Base-by-base conservation (phyloP, 2,329 filamentous ascomycete species). In the Xylaria digitata region DNA sequence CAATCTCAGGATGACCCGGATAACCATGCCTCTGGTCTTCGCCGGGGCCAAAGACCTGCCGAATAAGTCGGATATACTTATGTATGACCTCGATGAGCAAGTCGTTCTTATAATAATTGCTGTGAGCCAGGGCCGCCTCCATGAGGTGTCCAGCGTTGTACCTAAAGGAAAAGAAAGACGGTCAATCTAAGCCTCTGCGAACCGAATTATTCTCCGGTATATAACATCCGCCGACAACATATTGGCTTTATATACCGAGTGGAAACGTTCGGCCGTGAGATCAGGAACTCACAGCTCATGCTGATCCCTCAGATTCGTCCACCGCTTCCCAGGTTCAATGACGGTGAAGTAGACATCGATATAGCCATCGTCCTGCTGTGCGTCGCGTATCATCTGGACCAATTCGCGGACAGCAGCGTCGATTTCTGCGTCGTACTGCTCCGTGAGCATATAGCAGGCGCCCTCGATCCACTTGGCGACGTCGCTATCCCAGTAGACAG, bases 301-400 rank as follows among this genome's bases (percentile, higher is more conserved):
- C 78, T 88, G 82, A 74, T 90, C 88, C 54, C 86, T 76, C 7
- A 90, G 68, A 70, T 90, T 89, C 0, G 84, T 82, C 79, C 86
- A 90, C 8, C 87, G 75, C 58, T 84, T 83, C 0, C 78, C 81
- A 0, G 85, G 86, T 49, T 86, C 85, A 1, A 88, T 84, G 0
- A 90, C 84, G 0, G 85, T 88, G 68, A 85, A 90, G 72, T 90
- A 87, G 6, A 89, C 84, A 71, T 90, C 90, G 23, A 90, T 73
- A 72, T 90, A 90, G 0, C 88, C 88, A 72, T 90, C 88, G 1
- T 79, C 75, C 60, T 86, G 83, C 76, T 90, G 87, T 0, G 88
- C 87, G 1, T 72, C 76, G 7, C 82, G 73, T 11, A 90, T 88
- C 83, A 87, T 89, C 0, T 81, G 78, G 0, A 87, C 86, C n/a